phyloP scores from a whole-genome alignment of 106 monocot species.

The Dioscorea zingiberensis region DNA sequence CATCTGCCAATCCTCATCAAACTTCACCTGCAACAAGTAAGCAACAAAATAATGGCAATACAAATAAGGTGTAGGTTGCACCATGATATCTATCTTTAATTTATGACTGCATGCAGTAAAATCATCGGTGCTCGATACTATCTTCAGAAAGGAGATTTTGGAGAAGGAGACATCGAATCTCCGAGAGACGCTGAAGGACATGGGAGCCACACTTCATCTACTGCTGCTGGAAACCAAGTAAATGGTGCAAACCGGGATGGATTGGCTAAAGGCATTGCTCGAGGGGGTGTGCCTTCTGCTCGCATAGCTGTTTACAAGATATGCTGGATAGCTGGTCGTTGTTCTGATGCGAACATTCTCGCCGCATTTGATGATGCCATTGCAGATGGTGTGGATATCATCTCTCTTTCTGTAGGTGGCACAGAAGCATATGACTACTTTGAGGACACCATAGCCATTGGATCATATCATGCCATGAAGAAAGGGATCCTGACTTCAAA shows the following conservation, averaged over 20 bases:
- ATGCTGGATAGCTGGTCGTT: background rate
- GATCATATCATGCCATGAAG: background rate
- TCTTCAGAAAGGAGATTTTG: background rate
- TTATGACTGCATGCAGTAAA: conserved; percentile 17
- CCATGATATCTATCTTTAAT: background rate
- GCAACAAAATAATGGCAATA: background rate
- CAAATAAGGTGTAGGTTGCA: background rate
- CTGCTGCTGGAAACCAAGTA: background rate
- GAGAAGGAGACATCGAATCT: background rate
- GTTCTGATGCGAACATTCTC: conserved; percentile 1
- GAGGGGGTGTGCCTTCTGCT: background rate
- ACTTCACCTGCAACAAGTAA: conserved; percentile 41
- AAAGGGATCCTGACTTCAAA: conserved; percentile 4
- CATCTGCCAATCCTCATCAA: conserved; percentile 14
- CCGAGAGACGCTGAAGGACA: conserved; percentile 13
- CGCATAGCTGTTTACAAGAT: background rate
- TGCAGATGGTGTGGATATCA: conserved; percentile 7
- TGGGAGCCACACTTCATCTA: conserved; percentile 7
- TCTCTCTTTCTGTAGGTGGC: conserved; percentile 2
- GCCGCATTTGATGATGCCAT: background rate
- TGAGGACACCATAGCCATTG: conserved; percentile 7
- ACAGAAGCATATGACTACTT: background rate
- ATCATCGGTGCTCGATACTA: conserved; percentile 25
- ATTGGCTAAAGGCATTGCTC: background rate
- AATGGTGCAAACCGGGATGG: background rate